Conservation (phyloP, 495 filamentous ascomycete species). For the Aspergillus cavernicola region DNA sequence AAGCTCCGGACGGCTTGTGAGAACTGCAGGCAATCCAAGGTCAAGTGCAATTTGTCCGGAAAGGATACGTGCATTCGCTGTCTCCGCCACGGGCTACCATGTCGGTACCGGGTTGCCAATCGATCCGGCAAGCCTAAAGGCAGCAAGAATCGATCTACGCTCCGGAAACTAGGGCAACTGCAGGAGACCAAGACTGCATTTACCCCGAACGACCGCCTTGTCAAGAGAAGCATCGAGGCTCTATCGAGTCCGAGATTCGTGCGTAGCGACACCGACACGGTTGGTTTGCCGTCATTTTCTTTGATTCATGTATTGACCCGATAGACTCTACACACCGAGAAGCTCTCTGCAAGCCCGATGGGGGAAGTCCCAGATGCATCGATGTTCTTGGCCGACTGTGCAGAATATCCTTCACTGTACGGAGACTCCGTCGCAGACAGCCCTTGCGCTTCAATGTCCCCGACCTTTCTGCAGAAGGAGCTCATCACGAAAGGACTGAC, state of each 20-base stretch:
- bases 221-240: background rate
- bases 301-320: no score
- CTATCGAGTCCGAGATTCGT: slow-evolving; percentile 4
- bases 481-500: slow-evolving; percentile 27
- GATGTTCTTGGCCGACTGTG: slow-evolving; percentile 11
- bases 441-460: slow-evolving; percentile 32
- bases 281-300: no score
- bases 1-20: slow-evolving; percentile 47
- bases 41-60: slow-evolving; percentile 44
- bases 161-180: slow-evolving; percentile 41
- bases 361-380: slow-evolving; percentile 12
- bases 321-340: slow-evolving; percentile 8
- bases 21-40: slow-evolving; percentile 46
- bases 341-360: slow-evolving; percentile 18
- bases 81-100: slow-evolving; percentile 42
- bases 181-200: slow-evolving; percentile 30
- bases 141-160: slow-evolving; percentile 44
- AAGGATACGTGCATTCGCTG: slow-evolving; percentile 42
- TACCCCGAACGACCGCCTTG: background rate
- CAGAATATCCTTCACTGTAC: slow-evolving; percentile 13
- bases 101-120: slow-evolving; percentile 44
- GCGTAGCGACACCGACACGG: background rate
- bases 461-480: slow-evolving; percentile 34
- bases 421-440: slow-evolving; percentile 15
- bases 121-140: slow-evolving; percentile 48